phyloP scores from a whole-genome alignment of 2,329 filamentous ascomycete species.

The Amylocarpus encephaloides region DNA sequence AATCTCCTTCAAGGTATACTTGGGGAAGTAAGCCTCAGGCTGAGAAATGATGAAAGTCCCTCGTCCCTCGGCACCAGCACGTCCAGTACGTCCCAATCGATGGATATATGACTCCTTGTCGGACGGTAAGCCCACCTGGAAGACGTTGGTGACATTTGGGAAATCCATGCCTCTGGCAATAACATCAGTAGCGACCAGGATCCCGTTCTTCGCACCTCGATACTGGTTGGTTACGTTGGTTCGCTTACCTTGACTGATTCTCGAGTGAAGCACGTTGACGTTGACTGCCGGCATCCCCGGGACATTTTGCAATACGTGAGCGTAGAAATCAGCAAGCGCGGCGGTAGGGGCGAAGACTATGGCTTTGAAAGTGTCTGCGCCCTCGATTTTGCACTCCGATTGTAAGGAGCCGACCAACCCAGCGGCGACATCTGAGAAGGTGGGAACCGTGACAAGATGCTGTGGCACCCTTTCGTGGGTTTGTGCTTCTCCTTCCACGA shows the following conservation, averaged over 20 bases:
- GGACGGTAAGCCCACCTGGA: constrained; percentile 61
- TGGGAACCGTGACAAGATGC: constrained; percentile 58
- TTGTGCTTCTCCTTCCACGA: constrained; percentile 70
- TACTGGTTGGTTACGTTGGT: constrained; percentile 68
- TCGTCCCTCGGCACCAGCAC: constrained; percentile 66
- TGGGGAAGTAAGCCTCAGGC: constrained; percentile 47
- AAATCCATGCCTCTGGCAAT: constrained; percentile 81
- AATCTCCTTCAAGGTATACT: constrained; percentile 47
- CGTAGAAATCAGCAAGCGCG: constrained; percentile 60
- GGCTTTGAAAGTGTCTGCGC: constrained; percentile 69
- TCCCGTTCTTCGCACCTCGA: constrained; percentile 52
- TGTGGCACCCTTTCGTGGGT: constrained; percentile 85
- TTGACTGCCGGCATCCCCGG: constrained; percentile 28
- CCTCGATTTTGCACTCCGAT: constrained; percentile 45
- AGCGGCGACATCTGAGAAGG: constrained; percentile 72
- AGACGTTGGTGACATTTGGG: constrained; percentile 71
- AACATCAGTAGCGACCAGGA: constrained; percentile 74
- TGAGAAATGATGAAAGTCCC: constrained; percentile 61
- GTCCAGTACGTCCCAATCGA: constrained; percentile 68
- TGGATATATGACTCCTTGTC: constrained; percentile 70
- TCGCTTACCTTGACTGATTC: constrained; percentile 62
- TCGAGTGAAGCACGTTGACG: constrained; percentile 61
- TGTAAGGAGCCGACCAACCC: constrained; percentile 69
- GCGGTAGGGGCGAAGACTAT: constrained; percentile 88
- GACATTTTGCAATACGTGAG: constrained; percentile 43